A percentile compares a stretch with the other conserved stretches of the same genome.
Conservation (phyloP, 495 filamentous ascomycete species). For the Tricharina praecox region DNA sequence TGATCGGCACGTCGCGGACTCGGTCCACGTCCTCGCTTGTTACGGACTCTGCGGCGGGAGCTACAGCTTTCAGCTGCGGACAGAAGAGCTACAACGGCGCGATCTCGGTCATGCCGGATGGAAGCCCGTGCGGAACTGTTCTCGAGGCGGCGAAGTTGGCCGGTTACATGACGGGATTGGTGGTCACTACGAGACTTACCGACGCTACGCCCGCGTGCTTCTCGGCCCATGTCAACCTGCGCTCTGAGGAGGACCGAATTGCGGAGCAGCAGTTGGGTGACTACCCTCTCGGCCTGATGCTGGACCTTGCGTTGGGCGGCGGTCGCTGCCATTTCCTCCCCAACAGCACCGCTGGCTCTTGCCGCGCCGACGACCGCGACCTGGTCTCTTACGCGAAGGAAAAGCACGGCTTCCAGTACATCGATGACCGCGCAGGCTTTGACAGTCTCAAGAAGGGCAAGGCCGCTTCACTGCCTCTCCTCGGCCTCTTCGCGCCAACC, state of each 20-base stretch:
- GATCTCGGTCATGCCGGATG: slow-evolving; percentile 73
- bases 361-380: slow-evolving; percentile 56
- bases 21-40: slow-evolving; percentile 64
- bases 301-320: slow-evolving; percentile 84
- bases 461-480: slow-evolving; percentile 56
- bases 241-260: slow-evolving; percentile 71
- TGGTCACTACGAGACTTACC: slow-evolving; percentile 88
- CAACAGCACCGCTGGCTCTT: slow-evolving; percentile 58
- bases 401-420: slow-evolving; percentile 67
- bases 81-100: slow-evolving; percentile 90
- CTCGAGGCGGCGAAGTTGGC: slow-evolving; percentile 83
- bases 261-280: slow-evolving; percentile 83
- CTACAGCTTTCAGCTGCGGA: slow-evolving; percentile 87
- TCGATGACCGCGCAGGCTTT: slow-evolving; percentile 55
- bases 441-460: slow-evolving; percentile 56
- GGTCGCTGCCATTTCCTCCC: slow-evolving; percentile 86
- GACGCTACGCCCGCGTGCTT: slow-evolving; percentile 98
- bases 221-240: slow-evolving; percentile 66
- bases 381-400: slow-evolving; percentile 49
- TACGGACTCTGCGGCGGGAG: slow-evolving; percentile 88
- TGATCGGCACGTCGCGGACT: slow-evolving; percentile 79
- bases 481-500: slow-evolving; percentile 66
- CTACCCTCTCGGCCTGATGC: slow-evolving; percentile 63
- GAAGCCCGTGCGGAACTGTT: slow-evolving; percentile 77
- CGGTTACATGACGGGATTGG: slow-evolving; percentile 82